Evolutionary conservation across 2,329 filamentous ascomycete species (phyloP), one percentile per base, ranked within the genome.

Genomic region (Pseudomassariella vexata): DNA sequence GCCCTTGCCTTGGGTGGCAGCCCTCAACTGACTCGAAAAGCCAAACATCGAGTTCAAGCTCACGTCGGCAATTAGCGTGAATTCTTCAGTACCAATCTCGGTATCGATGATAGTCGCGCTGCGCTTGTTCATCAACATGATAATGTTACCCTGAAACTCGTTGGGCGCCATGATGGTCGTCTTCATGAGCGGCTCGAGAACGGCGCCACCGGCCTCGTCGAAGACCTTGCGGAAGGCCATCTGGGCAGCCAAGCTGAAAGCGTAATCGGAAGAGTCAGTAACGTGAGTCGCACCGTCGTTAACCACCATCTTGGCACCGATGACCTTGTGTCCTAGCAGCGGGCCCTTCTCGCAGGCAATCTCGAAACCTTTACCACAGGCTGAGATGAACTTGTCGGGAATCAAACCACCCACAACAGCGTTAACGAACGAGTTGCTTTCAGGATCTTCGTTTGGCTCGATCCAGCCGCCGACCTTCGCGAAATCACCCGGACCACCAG

Each of bases 161-260:
- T 85, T 87, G 28, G 92, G 92, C 1, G 92, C 89, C 19, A 88
- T 95, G 51, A 98, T 88, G 39, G 88, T 89, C 1, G 88, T 95
- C 74, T 95, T 96, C 92, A 98, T 98, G 34, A 98, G 66, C 5
- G 92, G 92, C 63, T 98, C 92, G 21, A 98, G 77, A 8, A 98
- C 81, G 49, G 86, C 76, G 3, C 90, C 89, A 32, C 79, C 76
- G 20, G 82, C 86, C 9, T 85, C 78, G 38, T 73, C 70, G 66
- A 98, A 96, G 12, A 87, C 84, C 65, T 95, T 95, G 48, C 85
- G 80, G 80, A 98, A 98, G 17, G 92, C 92, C 68, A 95, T 85
- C 60, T 95, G 66, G 3, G 92, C 94, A 9, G 92, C 90, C 47
- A 82, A 82, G 62, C 84, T 94, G 77, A 98, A 98, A 9, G 92